A percentile compares a stretch with the other conserved stretches of the same genome.
phyloP scores from a whole-genome alignment of 164 flowering plant genomes.

The Nelumbo lutea region DNA sequence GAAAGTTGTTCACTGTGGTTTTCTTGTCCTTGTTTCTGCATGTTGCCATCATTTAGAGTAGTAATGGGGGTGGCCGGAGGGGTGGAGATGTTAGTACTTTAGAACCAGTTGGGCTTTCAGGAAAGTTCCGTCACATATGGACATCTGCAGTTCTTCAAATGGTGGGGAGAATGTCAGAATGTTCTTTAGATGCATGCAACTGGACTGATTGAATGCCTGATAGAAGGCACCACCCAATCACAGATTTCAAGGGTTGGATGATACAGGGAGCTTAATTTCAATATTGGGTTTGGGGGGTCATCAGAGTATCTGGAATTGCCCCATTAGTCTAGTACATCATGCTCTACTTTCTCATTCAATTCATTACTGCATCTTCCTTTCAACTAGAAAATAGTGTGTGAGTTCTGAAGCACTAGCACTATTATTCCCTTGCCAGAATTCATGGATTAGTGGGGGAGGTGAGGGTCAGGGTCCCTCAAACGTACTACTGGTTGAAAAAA shows the following conservation, averaged over 20 bases:
- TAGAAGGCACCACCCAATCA: constrained; percentile 31
- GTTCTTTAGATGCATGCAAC: background rate
- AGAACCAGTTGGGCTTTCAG: too few species aligned
- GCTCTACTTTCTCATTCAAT: constrained; percentile 22
- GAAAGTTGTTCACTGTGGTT: too few species aligned
- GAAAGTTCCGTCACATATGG: too few species aligned
- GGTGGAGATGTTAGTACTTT: too few species aligned
- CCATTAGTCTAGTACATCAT: constrained; percentile 6
- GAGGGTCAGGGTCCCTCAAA: background rate
- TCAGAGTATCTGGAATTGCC: too few species aligned
- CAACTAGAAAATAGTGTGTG: constrained; percentile 11
- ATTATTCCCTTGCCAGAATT: constrained; percentile 9
- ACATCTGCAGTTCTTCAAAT: too few species aligned
- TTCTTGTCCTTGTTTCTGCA: too few species aligned
- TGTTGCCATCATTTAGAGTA: too few species aligned
- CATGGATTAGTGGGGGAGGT: constrained; percentile 5
- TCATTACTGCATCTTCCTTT: constrained; percentile 18
- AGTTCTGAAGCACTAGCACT: constrained; percentile 14
- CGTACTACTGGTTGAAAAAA: background rate
- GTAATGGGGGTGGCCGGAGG: too few species aligned
- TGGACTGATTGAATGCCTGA: constrained; percentile 1
- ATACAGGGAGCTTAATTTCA: too few species aligned
- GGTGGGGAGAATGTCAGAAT: background rate
- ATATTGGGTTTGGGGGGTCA: too few species aligned
- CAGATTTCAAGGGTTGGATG: too few species aligned